Conservation (phyloP, 768 basidiomycete species). For the Phanerochaete sordida region DNA sequence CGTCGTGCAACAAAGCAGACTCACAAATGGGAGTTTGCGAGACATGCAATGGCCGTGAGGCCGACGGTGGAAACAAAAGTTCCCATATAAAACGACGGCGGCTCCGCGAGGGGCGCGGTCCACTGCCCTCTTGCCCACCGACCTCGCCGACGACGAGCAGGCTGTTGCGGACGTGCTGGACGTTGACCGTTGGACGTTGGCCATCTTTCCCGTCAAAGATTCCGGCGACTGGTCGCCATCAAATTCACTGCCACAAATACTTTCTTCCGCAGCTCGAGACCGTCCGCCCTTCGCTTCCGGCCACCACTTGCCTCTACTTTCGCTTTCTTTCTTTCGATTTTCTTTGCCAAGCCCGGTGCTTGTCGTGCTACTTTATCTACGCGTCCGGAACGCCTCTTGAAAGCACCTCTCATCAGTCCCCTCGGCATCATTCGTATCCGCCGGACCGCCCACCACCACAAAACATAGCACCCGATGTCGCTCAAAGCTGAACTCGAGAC, state of each 20-base stretch:
- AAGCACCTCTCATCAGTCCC: neutral
- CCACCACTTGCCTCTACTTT: constrained; percentile 2
- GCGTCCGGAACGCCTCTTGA: constrained; percentile 6
- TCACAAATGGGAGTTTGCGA: neutral
- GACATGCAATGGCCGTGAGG: neutral
- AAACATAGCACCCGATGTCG: constrained; percentile 27
- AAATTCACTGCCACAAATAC: neutral
- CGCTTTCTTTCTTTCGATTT: constrained; percentile 12
- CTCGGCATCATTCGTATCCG: neutral
- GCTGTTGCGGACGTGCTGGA: neutral
- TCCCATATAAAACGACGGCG: neutral
- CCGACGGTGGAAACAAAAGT: constrained; percentile 1
- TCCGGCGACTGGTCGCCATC: constrained; percentile 3
- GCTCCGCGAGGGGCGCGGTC: neutral
- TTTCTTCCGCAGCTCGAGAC: neutral
- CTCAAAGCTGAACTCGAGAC: constrained; percentile 66
- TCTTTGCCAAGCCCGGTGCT: constrained; percentile 19
- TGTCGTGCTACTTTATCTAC: neutral
- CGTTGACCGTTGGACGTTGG: neutral
- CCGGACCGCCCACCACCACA: constrained; percentile 4
- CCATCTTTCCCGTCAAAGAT: constrained; percentile 1
- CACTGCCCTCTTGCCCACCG: neutral
- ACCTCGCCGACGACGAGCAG: neutral
- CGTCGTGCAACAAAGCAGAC: neutral
- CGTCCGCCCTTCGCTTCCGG: neutral